These are phyloP conservation scores for Paramyrothecium sp. DNA, from an alignment of 2,329 filamentous ascomycete species.

Conservation along the genomic window DNA sequence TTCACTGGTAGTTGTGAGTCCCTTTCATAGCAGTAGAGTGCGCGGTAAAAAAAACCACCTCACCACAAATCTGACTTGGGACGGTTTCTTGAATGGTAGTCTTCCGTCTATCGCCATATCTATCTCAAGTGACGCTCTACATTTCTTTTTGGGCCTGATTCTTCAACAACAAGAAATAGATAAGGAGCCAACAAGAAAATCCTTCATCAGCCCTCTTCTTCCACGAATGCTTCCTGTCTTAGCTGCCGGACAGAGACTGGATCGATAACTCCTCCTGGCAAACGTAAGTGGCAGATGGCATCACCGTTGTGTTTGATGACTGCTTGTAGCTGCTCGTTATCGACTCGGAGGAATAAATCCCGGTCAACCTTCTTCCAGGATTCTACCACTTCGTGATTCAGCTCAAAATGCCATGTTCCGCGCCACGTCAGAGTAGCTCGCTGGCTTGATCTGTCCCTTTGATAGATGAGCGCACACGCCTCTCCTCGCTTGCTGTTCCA, in stretches of 20 bases:
- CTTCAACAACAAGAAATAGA: conserved; percentile 2
- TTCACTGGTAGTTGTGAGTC: too few relatives aligned
- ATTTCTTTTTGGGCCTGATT: not conserved
- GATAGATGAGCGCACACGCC: conserved; percentile 6
- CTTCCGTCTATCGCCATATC: conserved; percentile 2
- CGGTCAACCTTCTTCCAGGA: conserved; percentile 5
- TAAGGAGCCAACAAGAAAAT: conserved; percentile 1
- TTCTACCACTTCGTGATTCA: conserved; percentile 3
- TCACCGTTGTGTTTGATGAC: conserved; percentile 7
- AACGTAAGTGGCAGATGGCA: conserved; percentile 8
- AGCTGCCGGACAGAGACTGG: conserved; percentile 9
- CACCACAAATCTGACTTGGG: conserved; percentile 3
- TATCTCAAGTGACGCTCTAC: conserved; percentile 3
- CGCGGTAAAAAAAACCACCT: too few relatives aligned
- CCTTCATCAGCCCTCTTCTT: conserved; percentile 2
- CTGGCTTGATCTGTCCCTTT: conserved; percentile 2
- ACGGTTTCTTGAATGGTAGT: conserved; percentile 1
- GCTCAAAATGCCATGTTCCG: conserved; percentile 5
- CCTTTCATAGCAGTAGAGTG: too few relatives aligned
- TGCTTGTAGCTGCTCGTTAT: conserved; percentile 4
- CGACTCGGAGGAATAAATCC: conserved; percentile 5
- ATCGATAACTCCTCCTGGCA: conserved; percentile 8
- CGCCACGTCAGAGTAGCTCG: conserved; percentile 1
- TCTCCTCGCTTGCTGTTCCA: conserved; percentile 5
- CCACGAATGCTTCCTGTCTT: conserved; percentile 2